phyloP scores from a whole-genome alignment of 306 rosid species.

The Mimosa pudica region DNA sequence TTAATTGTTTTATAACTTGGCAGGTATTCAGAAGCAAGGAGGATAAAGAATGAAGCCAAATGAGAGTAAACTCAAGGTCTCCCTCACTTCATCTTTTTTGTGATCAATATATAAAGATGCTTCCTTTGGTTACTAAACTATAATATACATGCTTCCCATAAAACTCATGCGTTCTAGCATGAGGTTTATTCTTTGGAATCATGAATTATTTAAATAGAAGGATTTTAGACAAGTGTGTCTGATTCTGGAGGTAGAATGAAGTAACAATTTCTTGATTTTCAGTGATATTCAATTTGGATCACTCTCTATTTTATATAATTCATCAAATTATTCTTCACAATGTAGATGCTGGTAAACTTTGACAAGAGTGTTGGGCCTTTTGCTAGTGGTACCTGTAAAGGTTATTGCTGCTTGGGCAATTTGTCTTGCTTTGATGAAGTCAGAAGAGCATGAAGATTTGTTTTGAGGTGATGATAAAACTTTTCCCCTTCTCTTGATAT shows the following conservation, averaged over 20 bases:
- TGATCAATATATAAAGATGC: not conserved
- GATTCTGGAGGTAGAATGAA: too few species aligned
- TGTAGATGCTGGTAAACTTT: not conserved
- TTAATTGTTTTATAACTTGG: too few species aligned
- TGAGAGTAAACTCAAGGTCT: slow-evolving; percentile 36
- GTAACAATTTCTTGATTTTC: too few species aligned
- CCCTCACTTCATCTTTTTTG: not conserved
- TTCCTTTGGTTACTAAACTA: not conserved
- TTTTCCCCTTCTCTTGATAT: too few species aligned
- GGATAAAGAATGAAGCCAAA: not conserved
- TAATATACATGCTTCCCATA: not conserved
- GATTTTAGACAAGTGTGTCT: too few species aligned
- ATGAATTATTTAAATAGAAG: too few species aligned
- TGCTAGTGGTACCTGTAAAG: slow-evolving; percentile 33
- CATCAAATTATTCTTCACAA: too few species aligned
- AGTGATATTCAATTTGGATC: too few species aligned
- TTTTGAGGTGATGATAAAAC: slow-evolving; percentile 55
- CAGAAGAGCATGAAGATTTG: slow-evolving; percentile 68
- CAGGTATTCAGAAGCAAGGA: not conserved
- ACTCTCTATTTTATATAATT: too few species aligned
- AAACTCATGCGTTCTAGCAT: not conserved
- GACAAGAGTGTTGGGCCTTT: slow-evolving; percentile 46
- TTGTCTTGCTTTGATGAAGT: slow-evolving; percentile 63
- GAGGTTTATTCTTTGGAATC: too few species aligned
- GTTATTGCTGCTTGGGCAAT: slow-evolving; percentile 50